A percentile compares a stretch with the other conserved stretches of the same genome.
Conservation (phyloP, 2,329 filamentous ascomycete genomes). For the Aureobasidium sp. region DNA sequence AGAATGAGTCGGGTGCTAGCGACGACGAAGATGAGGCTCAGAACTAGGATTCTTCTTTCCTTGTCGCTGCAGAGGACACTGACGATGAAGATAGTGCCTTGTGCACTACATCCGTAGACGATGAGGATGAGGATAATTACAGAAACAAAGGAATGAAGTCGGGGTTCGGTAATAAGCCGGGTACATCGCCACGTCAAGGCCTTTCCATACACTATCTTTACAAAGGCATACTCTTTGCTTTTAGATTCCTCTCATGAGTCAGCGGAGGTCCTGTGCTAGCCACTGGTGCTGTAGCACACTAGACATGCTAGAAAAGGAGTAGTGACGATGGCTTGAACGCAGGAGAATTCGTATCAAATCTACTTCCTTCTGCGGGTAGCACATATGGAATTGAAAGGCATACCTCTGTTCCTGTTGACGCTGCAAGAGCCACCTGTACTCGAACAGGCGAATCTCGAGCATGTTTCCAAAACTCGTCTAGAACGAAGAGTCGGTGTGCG, state of each 20-base stretch:
- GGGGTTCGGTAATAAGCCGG: no score
- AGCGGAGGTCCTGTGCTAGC: slow-evolving; percentile 41
- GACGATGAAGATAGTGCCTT: no score
- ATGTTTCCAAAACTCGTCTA: not conserved
- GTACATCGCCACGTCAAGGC: no score
- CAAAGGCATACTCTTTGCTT: slow-evolving; percentile 46
- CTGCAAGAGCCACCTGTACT: not conserved
- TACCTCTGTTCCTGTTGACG: not conserved
- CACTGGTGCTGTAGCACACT: slow-evolving; percentile 36
- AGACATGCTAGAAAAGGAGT: slow-evolving; percentile 34
- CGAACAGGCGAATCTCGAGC: not conserved
- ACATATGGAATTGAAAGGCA: not conserved
- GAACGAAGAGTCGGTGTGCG: not conserved
- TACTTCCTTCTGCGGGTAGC: not conserved
- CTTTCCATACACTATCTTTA: no score
- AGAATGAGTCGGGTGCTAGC: no score
- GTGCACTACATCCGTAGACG: no score
- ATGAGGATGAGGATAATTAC: no score
- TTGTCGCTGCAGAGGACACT: no score
- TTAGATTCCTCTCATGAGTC: slow-evolving; percentile 48
- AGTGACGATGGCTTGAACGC: not conserved
- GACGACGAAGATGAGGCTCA: no score
- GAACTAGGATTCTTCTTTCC: no score
- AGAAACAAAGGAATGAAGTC: no score
- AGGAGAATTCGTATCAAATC: not conserved